Percentiles rank a stretch among this genome's conserved stretches.
Conservation (phyloP, 495 filamentous ascomycete genomes). For the Aspergillus sclerotioniger region DNA sequence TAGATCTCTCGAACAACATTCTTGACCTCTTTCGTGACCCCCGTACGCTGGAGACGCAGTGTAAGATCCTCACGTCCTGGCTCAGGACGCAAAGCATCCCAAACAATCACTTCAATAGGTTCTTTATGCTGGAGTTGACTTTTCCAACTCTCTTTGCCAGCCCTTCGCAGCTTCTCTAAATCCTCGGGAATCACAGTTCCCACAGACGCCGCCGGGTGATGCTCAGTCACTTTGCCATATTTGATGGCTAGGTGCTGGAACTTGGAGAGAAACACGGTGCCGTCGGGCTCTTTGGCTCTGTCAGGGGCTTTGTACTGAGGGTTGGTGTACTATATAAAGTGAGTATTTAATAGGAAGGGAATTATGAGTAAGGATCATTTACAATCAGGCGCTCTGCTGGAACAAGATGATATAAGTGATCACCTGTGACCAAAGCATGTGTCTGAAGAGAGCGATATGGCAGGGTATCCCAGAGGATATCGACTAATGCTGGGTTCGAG, state of each 20-base stretch:
- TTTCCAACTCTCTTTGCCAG: conserved; percentile 8
- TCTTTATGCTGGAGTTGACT: not conserved
- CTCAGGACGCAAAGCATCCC: conserved; percentile 12
- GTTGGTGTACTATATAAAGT: conserved; percentile 9
- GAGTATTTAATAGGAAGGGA: not conserved
- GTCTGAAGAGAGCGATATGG: conserved; percentile 8
- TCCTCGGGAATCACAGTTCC: conserved; percentile 14
- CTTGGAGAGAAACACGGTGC: conserved; percentile 14
- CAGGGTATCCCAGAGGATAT: not conserved
- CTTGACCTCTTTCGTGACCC: conserved; percentile 13
- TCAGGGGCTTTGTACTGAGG: conserved; percentile 8
- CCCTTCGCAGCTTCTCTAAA: conserved; percentile 10
- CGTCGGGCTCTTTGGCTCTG: conserved; percentile 13
- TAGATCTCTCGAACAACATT: conserved; percentile 10
- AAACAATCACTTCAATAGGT: conserved; percentile 16
- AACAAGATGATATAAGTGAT: conserved; percentile 7
- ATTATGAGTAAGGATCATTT: not conserved
- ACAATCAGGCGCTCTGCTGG: conserved; percentile 9
- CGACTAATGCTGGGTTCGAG: not conserved
- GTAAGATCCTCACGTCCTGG: not conserved
- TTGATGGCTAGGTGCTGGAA: conserved; percentile 20
- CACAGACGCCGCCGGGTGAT: conserved; percentile 12
- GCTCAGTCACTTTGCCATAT: conserved; percentile 15
- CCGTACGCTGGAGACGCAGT: conserved; percentile 9
- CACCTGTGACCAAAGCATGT: conserved; percentile 7